phyloP scores from a whole-genome alignment of 192 early-diverging fungal genomes.

The Backusella sp. region DNA sequence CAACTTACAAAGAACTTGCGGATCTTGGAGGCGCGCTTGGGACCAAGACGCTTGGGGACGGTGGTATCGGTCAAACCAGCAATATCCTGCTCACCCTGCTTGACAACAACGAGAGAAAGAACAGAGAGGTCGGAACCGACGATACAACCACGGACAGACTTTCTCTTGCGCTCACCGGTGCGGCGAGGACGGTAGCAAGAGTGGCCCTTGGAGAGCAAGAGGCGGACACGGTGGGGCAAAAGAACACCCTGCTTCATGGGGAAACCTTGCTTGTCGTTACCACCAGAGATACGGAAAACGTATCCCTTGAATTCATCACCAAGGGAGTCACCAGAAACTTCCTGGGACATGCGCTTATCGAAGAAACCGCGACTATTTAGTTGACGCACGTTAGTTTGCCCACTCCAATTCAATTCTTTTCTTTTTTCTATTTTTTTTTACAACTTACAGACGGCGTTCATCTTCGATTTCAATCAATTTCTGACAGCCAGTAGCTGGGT shows the following conservation, averaged over 20 bases:
- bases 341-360: constrained; percentile 96
- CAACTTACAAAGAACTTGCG: constrained; percentile 92
- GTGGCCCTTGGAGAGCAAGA: constrained; percentile 91
- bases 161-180: constrained; percentile 97
- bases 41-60: constrained; percentile 97
- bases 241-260: constrained; percentile 99
- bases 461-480: constrained; percentile 98
- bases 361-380: constrained; percentile 87
- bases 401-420: neutral
- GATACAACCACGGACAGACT: constrained; percentile 99
- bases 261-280: constrained; percentile 99
- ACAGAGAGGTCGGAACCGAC: constrained; percentile 92
- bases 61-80: constrained; percentile 92
- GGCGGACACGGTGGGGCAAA: constrained; percentile 70
- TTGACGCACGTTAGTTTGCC: neutral
- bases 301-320: constrained; percentile 99
- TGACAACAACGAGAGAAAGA: constrained; percentile 92
- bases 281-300: constrained; percentile 99
- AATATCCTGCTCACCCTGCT: constrained; percentile 96
- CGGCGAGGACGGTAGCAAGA: constrained; percentile 98
- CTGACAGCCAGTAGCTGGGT: constrained; percentile 97
- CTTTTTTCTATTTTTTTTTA: neutral
- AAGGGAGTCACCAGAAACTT: constrained; percentile 92
- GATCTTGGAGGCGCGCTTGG: constrained; percentile 99
- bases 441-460: constrained; percentile 84